Conservation (phyloP, 495 filamentous ascomycete genomes). For the Neurospora cerealis region DNA sequence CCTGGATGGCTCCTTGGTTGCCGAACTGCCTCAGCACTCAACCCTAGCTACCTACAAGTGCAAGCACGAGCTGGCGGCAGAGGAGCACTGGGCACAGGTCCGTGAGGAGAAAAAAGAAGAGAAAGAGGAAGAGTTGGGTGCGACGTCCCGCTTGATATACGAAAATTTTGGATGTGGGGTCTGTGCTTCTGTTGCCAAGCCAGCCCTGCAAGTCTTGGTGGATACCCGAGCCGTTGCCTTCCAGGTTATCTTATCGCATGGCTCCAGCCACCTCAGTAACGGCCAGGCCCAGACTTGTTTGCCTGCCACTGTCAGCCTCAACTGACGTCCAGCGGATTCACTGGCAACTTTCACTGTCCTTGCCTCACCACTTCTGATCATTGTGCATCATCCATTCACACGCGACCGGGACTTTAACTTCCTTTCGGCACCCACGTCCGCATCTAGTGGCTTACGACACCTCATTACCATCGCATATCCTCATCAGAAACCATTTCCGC, state of each 20-base stretch:
- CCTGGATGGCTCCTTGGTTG: constrained; percentile 65
- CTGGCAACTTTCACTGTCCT: not conserved
- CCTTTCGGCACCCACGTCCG: not conserved
- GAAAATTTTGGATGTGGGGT: constrained; percentile 19
- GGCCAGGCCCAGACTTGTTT: not conserved
- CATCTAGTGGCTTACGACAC: not conserved
- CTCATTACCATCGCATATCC: not conserved
- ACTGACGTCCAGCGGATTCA: not conserved
- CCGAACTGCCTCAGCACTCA: constrained; percentile 74
- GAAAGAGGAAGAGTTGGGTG: constrained; percentile 23
- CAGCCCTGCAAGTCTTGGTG: not conserved
- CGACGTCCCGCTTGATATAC: constrained; percentile 9
- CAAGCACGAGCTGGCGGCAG: constrained; percentile 23
- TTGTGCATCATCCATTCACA: not conserved
- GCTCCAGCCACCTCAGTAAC: not conserved
- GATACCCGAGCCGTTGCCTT: not conserved
- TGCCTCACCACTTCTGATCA: not conserved
- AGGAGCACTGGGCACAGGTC: constrained; percentile 82
- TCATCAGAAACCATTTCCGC: constrained; percentile 8
- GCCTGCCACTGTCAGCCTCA: constrained; percentile 4
- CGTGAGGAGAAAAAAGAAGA: constrained; percentile 43
- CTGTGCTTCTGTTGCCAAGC: not conserved
- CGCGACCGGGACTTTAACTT: not conserved
- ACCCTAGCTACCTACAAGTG: constrained; percentile 47
- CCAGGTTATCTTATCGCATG: constrained; percentile 19